A percentile compares a stretch with the other conserved stretches of the same genome.
Conservation (phyloP, 208 protist species). For the Wallacemonas sp. region DNA sequence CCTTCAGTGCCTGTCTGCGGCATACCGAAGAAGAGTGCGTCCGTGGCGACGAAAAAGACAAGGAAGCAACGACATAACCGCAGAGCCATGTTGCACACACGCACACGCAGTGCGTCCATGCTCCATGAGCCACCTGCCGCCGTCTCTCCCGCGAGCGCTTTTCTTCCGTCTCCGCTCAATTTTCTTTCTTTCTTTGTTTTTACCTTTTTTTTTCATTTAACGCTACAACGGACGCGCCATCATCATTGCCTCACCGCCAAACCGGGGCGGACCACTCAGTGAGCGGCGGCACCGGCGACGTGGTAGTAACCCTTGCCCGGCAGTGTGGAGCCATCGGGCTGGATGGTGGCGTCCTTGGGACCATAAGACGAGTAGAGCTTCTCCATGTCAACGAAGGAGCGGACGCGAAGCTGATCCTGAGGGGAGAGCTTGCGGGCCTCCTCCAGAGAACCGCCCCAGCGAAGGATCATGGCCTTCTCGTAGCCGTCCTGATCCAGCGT, state of each 20-base stretch:
- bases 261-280: slow-evolving; percentile 10
- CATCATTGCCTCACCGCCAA: too few species aligned
- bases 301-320: slow-evolving; percentile 81
- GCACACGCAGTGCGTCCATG: too few species aligned
- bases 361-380: slow-evolving; percentile 85
- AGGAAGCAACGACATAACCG: too few species aligned
- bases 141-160: neutral
- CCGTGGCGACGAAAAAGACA: slow-evolving; percentile 7
- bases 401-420: slow-evolving; percentile 83
- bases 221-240: too few species aligned
- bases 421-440: slow-evolving; percentile 76
- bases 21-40: too few species aligned
- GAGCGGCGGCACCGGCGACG: slow-evolving; percentile 16
- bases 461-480: slow-evolving; percentile 84
- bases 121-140: too few species aligned
- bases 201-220: neutral
- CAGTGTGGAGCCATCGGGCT: slow-evolving; percentile 67
- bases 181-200: slow-evolving; percentile 1
- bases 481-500: slow-evolving; percentile 60
- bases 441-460: slow-evolving; percentile 84
- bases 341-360: slow-evolving; percentile 77
- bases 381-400: slow-evolving; percentile 76
- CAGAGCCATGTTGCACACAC: too few species aligned
- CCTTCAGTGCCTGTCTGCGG: too few species aligned
- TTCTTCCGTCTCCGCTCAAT: neutral